Evolutionary conservation across 164 flowering plant genomes (phyloP).

Genomic region (Dillenia suffruticosa): DNA sequence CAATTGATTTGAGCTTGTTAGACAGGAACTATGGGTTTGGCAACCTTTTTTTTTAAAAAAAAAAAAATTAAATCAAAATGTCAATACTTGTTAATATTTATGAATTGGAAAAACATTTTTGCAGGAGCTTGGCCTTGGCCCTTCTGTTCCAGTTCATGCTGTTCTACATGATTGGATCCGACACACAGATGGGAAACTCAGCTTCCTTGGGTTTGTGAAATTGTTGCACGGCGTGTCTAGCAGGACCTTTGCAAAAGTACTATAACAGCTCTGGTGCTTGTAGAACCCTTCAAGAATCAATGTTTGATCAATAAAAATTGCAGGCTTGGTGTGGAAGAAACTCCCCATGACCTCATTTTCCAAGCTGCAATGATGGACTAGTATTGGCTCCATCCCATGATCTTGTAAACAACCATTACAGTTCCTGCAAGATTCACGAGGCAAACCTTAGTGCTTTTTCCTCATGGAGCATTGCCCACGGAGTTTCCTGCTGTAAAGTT

Average conservation of each 20-base stretch:
- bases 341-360: too few relatives aligned
- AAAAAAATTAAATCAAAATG: neutral
- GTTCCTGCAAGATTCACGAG: too few relatives aligned
- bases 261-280: constrained; percentile 9
- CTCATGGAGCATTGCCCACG: too few relatives aligned
- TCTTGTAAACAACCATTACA: too few relatives aligned
- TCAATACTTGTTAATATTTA: too few relatives aligned
- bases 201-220: constrained; percentile 60
- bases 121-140: constrained; percentile 63
- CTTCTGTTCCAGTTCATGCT: constrained; percentile 54
- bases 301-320: constrained; percentile 1
- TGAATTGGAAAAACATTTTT: neutral
- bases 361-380: too few relatives aligned
- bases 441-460: too few relatives aligned
- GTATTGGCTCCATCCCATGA: too few relatives aligned
- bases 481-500: too few relatives aligned
- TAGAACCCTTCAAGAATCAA: neutral
- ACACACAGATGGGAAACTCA: constrained; percentile 62
- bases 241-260: constrained; percentile 33
- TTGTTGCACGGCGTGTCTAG: constrained; percentile 61
- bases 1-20: too few relatives aligned
- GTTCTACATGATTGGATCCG: constrained; percentile 69
- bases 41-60: neutral
- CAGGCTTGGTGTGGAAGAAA: neutral
- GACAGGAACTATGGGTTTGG: too few relatives aligned